Percentiles rank a stretch among this genome's conserved stretches.
phyloP scores from a whole-genome alignment of 1,139 yeast genomes.

The Geotrichum candidum region DNA sequence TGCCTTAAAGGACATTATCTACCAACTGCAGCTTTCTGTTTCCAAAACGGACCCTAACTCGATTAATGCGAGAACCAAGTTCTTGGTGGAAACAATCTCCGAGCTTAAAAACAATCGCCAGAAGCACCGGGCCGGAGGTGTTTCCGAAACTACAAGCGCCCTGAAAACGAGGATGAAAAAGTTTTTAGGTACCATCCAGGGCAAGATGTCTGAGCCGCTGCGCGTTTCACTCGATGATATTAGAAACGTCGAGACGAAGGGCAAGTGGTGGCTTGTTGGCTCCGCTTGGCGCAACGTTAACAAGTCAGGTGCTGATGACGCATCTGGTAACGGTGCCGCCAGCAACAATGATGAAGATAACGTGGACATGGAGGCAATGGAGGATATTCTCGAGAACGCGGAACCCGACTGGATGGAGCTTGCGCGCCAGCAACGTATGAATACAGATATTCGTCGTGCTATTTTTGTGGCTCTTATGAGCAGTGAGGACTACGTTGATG shows the following conservation, averaged over 20 bases:
- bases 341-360: slow-evolving; percentile 17
- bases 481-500: slow-evolving; percentile 86
- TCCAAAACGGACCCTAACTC: slow-evolving; percentile 37
- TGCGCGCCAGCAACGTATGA: slow-evolving; percentile 85
- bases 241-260: slow-evolving; percentile 63
- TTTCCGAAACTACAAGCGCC: slow-evolving; percentile 43
- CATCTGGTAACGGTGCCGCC: background rate
- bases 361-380: slow-evolving; percentile 35
- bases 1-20: slow-evolving; percentile 73
- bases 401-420: slow-evolving; percentile 87
- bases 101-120: slow-evolving; percentile 82
- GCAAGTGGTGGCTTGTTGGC: slow-evolving; percentile 99
- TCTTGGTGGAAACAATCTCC: slow-evolving; percentile 76
- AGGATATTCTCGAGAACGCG: slow-evolving; percentile 56
- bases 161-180: slow-evolving; percentile 61
- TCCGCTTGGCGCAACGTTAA: slow-evolving; percentile 76
- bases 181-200: slow-evolving; percentile 45
- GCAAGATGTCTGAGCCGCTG: slow-evolving; percentile 60
- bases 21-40: slow-evolving; percentile 48
- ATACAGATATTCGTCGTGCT: slow-evolving; percentile 90
- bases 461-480: slow-evolving; percentile 92
- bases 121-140: slow-evolving; percentile 38
- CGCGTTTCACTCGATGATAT: slow-evolving; percentile 84
- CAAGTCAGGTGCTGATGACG: slow-evolving; percentile 26
- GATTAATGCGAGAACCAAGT: slow-evolving; percentile 63